These are phyloP conservation scores for Udeniomyces megalosporus DNA, from an alignment of 768 basidiomycete species.

Conservation along the genomic window DNA sequence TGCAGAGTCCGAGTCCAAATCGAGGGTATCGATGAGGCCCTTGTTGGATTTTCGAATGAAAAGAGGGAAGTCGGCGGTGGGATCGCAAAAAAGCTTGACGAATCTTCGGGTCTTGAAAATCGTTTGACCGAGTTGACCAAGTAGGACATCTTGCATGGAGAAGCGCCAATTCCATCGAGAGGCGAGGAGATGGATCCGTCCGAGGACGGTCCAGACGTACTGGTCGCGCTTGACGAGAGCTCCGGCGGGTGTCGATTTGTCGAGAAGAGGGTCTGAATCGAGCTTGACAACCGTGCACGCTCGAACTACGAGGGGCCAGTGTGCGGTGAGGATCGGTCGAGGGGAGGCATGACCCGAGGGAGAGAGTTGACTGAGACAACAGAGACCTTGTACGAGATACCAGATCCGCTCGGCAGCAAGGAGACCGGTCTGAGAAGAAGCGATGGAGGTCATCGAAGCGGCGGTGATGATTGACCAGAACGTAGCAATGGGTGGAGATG, in stretches of 20 bases:
- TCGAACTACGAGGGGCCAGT: constrained; percentile 49
- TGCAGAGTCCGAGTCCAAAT: constrained; percentile 44
- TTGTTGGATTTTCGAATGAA: constrained; percentile 49
- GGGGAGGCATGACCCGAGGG: constrained; percentile 36
- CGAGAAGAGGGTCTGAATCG: constrained; percentile 32
- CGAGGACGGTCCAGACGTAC: constrained; percentile 52
- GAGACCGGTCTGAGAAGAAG: constrained; percentile 18
- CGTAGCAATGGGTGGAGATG: background rate
- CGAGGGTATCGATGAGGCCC: constrained; percentile 38
- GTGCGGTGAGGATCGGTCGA: constrained; percentile 35
- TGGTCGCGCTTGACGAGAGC: constrained; percentile 44
- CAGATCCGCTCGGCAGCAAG: constrained; percentile 48
- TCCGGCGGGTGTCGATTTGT: constrained; percentile 30
- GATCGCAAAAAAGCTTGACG: constrained; percentile 43
- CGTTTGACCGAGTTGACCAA: constrained; percentile 44
- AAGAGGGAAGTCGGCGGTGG: constrained; percentile 48
- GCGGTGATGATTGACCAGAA: background rate
- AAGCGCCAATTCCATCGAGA: constrained; percentile 64
- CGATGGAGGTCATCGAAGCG: background rate
- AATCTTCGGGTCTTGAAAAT: constrained; percentile 66
- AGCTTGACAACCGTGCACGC: constrained; percentile 49
- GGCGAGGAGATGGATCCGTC: constrained; percentile 57
- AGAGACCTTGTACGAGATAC: constrained; percentile 50
- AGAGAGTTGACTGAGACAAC: constrained; percentile 65
- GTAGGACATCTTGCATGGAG: constrained; percentile 39